Evolutionary conservation across 129 eudicot species (phyloP), one percentile per base, ranked within the genome.

Genomic region (Artemisia argyi): DNA sequence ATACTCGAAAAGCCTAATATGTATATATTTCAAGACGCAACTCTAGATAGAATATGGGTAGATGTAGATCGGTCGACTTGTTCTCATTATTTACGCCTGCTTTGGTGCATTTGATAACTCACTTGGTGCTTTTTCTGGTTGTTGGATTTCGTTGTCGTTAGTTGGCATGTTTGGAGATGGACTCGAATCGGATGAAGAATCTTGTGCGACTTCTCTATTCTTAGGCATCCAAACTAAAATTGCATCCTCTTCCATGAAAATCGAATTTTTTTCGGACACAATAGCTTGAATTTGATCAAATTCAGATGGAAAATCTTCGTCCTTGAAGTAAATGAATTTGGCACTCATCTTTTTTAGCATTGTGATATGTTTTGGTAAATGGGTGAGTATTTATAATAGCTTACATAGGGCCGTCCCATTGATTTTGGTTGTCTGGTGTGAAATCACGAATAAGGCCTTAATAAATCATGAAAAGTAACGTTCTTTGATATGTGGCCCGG

Each of bases 301-400:
- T 65, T 74, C 79, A 0, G 79, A 74, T 22, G 30, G 56, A 5
- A 74, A 74, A 12, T 74, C 79, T 54, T 74, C 79, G 11, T 74
- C 79, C 57, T 74, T 74, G 56, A 74, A 65, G 48, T 74, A 74
- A 39, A 74, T 55, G 65, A 74, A 74, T 0, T 74, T 74, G 11
- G 10, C 14, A 44, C 50, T 56, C 79, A 74, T 74, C 15, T 65
- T 3, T 42, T 39, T 1, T 7, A 10, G 12, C 19, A 71, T 14
- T 1, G 15, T 32, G 2, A 52, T 8, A 39, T 11, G 16, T 12
- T 57, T 59, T 3, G 47, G 17, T n/a, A 59, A 58, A 12, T 24
- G 7, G 57, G 48, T 44, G 22, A 42, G 39, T 71, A 22, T 53
- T 48, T 71, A 14, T 57, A 42, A 6, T 26, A 11, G 4, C 46